Evolutionary conservation across 352 stramenopile species (phyloP).

Genomic region (Blastocystis sp.): DNA sequence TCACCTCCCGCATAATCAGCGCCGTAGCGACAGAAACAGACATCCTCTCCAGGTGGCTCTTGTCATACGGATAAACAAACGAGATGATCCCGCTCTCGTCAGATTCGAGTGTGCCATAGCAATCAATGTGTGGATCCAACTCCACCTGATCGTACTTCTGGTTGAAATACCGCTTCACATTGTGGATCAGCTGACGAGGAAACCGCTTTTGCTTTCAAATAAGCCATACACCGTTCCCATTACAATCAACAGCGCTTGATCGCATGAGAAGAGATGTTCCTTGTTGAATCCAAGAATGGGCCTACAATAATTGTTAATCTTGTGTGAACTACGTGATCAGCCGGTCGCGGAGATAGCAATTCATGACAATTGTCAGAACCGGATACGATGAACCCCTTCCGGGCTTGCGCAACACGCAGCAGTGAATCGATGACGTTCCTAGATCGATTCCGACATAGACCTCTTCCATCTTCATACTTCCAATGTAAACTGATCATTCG

Average conservation of each 20-base stretch:
- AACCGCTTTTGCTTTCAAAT: background rate
- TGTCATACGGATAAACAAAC: background rate
- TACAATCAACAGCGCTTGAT: background rate
- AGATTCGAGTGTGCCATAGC: background rate
- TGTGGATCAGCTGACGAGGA: background rate
- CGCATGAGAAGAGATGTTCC: background rate
- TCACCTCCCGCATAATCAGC: background rate
- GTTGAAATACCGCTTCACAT: background rate
- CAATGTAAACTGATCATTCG: background rate
- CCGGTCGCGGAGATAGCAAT: background rate
- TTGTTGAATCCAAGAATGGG: background rate
- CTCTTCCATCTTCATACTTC: background rate
- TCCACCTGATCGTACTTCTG: conserved; percentile 7
- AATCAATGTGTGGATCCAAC: background rate
- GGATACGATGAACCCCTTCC: background rate
- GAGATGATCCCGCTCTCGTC: background rate
- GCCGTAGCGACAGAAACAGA: background rate
- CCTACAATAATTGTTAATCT: background rate
- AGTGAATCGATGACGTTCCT: background rate
- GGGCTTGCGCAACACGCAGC: background rate
- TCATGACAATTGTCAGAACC: background rate
- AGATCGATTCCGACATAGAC: conserved; percentile 31
- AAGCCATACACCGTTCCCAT: background rate
- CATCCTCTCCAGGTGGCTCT: background rate
- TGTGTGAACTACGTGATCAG: background rate